Evolutionary conservation across 768 basidiomycete species (phyloP).

Genomic region (Termitomyces sp.): DNA sequence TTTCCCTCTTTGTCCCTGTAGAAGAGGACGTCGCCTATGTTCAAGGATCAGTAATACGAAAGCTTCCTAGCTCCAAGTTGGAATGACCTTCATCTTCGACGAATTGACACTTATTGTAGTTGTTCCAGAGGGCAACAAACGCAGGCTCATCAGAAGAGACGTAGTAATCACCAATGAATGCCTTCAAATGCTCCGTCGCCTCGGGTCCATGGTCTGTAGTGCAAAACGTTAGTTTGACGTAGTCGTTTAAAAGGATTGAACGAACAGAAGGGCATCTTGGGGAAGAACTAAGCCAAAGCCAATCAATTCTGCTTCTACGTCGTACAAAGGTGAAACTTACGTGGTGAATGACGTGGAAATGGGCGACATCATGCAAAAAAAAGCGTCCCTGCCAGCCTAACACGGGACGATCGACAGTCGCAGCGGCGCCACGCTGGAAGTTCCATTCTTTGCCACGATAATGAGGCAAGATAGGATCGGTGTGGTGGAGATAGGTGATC

Average conservation of each 20-base stretch:
- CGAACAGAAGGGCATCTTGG: conserved; percentile 18
- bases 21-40: conserved; percentile 36
- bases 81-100: conserved; percentile 48
- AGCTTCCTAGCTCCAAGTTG: neutral
- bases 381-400: conserved; percentile 63
- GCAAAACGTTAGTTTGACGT: neutral
- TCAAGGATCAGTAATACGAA: neutral
- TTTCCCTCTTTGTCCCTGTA: conserved; percentile 39
- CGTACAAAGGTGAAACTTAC: conserved; percentile 22
- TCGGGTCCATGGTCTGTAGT: conserved; percentile 46
- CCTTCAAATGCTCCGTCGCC: conserved; percentile 45
- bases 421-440: conserved; percentile 57
- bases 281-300: conserved; percentile 13
- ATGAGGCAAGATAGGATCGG: conserved; percentile 49
- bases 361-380: conserved; percentile 63
- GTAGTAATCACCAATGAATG: conserved; percentile 48
- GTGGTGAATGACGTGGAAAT: conserved; percentile 62
- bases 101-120: conserved; percentile 54
- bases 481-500: conserved; percentile 62
- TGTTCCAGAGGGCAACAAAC: conserved; percentile 48
- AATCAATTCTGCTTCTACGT: neutral
- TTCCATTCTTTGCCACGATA: conserved; percentile 56
- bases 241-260: neutral
- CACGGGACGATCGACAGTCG: conserved; percentile 53
- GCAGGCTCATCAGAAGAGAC: conserved; percentile 32